phyloP scores from a whole-genome alignment of 164 flowering plant species.

The Dillenia suffruticosa region DNA sequence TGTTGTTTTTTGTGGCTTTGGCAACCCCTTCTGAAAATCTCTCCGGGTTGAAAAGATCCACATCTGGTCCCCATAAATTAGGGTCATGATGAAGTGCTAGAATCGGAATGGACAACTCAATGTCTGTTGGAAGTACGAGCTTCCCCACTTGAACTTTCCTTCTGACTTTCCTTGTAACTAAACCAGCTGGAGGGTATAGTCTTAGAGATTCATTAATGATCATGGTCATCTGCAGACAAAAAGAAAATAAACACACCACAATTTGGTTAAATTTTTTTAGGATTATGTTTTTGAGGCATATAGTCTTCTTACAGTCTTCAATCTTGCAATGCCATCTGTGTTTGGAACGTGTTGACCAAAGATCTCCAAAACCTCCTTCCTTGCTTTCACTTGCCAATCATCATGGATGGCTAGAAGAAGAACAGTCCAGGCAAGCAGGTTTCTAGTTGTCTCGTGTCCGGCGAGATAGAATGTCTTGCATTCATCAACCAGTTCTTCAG shows the following conservation, averaged over 20 bases:
- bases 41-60: neutral
- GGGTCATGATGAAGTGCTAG: conserved; percentile 1
- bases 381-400: neutral
- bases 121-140: neutral
- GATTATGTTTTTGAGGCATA: no score
- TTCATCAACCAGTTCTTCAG: neutral
- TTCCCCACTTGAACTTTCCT: conserved; percentile 1
- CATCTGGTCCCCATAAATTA: neutral
- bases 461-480: neutral
- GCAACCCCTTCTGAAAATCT: neutral
- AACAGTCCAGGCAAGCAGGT: neutral
- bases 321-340: neutral
- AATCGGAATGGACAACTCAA: neutral
- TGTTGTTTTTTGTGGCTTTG: neutral
- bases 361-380: neutral
- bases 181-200: conserved; percentile 5
- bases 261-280: no score
- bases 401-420: neutral
- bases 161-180: neutral
- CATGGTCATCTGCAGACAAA: conserved; percentile 7
- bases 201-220: conserved; percentile 11
- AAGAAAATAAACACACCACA: neutral
- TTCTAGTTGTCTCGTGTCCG: neutral
- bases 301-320: neutral
- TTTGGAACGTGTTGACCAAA: neutral